These are phyloP conservation scores for Hymenoscyphus scutula DNA, from an alignment of 2,329 filamentous ascomycete genomes.

Conservation along the genomic window DNA sequence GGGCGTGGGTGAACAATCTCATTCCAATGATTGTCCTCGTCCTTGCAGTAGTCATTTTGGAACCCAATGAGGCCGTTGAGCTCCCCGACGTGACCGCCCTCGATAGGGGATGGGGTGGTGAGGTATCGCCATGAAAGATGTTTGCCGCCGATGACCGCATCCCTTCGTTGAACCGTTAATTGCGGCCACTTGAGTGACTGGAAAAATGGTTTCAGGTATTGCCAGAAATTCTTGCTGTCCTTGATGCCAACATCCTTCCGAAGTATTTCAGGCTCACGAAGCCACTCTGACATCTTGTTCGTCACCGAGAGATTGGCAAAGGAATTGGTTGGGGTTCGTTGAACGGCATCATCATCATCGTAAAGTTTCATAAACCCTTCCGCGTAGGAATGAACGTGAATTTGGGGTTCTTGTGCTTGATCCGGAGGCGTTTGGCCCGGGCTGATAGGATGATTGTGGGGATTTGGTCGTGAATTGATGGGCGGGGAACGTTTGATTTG, in stretches of 20 bases:
- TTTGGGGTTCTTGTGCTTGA: constrained; percentile 58
- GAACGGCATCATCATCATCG: constrained; percentile 58
- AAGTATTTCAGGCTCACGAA: constrained; percentile 69
- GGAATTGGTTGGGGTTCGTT: constrained; percentile 66
- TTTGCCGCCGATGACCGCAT: constrained; percentile 32
- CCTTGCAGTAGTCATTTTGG: constrained; percentile 68
- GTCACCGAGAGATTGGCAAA: constrained; percentile 75
- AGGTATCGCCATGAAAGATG: constrained; percentile 71
- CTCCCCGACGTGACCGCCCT: constrained; percentile 53
- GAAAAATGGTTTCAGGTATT: constrained; percentile 37
- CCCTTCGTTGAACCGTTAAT: constrained; percentile 31
- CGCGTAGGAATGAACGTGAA: constrained; percentile 62
- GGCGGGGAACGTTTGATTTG: constrained; percentile 63
- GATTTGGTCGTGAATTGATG: constrained; percentile 59
- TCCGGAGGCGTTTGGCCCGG: constrained; percentile 74
- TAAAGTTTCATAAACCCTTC: constrained; percentile 73
- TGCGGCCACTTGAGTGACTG: constrained; percentile 32
- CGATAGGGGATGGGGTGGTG: constrained; percentile 41
- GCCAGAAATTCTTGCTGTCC: constrained; percentile 66
- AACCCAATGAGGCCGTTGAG: constrained; percentile 76
- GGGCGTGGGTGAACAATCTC: constrained; percentile 64
- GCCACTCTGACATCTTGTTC: constrained; percentile 73
- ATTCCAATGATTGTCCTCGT: constrained; percentile 65
- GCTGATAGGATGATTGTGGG: constrained; percentile 62
- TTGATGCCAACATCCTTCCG: constrained; percentile 65